Evolutionary conservation across 306 rosid species (phyloP).

Genomic region (Styphnolobium japonicum): DNA sequence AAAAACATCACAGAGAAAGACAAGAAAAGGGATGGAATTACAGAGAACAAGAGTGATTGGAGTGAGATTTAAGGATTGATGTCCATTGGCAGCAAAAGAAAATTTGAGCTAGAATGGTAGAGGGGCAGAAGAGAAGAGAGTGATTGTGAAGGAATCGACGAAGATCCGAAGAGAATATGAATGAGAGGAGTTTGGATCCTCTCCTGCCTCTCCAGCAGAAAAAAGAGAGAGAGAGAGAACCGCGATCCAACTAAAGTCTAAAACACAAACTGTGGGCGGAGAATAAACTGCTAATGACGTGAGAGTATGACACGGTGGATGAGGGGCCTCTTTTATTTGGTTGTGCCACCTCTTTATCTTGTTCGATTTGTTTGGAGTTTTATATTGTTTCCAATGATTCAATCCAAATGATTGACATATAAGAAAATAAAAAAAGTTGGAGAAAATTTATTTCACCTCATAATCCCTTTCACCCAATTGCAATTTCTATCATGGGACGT

Average conservation of each 20-base stretch:
- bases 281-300: not conserved
- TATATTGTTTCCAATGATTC: no score
- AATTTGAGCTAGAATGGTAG: not conserved
- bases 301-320: constrained; percentile 32
- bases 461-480: no score
- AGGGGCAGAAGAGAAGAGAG: not conserved
- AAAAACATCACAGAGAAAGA: not conserved
- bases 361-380: no score
- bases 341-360: constrained; percentile 24
- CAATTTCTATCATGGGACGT: no score
- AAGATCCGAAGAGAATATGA: constrained; percentile 21
- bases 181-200: no score
- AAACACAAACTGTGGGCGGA: constrained; percentile 26
- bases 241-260: not conserved
- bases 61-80: not conserved
- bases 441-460: no score
- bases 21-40: no score
- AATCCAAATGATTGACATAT: no score
- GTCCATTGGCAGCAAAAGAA: not conserved
- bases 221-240: not conserved
- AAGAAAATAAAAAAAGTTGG: no score
- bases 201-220: no score
- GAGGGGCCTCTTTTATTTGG: no score
- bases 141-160: not conserved
- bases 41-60: no score